These are phyloP conservation scores for Fusarium sacchari DNA, from an alignment of 2,329 filamentous ascomycete genomes.

Conservation along the genomic window DNA sequence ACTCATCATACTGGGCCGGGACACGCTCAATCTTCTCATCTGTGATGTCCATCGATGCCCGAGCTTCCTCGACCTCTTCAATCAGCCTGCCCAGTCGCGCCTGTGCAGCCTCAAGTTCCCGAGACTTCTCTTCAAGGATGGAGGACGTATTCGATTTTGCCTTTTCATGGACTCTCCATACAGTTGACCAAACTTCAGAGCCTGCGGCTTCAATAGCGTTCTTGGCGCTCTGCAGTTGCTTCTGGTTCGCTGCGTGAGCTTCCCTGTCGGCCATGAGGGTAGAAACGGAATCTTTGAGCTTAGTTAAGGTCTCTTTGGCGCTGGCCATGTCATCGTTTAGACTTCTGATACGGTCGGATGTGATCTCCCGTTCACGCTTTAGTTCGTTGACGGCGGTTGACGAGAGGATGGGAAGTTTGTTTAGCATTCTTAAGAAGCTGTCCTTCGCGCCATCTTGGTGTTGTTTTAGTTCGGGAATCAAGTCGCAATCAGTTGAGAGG, in stretches of 20 bases:
- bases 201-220: background rate
- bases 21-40: background rate
- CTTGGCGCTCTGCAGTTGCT: background rate
- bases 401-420: background rate
- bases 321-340: background rate
- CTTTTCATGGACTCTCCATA: background rate
- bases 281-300: background rate
- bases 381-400: background rate
- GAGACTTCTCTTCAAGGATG: background rate
- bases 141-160: background rate
- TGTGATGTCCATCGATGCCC: background rate
- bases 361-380: background rate
- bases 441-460: background rate
- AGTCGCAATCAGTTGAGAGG: background rate
- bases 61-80: background rate
- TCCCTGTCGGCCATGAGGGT: background rate
- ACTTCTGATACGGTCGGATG: background rate
- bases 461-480: background rate
- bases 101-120: background rate
- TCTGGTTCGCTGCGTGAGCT: background rate
- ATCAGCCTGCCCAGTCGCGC: background rate
- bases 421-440: background rate
- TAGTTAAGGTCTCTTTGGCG: fast-evolving
- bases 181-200: background rate
- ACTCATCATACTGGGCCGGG: background rate